phyloP scores from a whole-genome alignment of 2,329 filamentous ascomycete genomes.

The Scedosporium apiospermum region DNA sequence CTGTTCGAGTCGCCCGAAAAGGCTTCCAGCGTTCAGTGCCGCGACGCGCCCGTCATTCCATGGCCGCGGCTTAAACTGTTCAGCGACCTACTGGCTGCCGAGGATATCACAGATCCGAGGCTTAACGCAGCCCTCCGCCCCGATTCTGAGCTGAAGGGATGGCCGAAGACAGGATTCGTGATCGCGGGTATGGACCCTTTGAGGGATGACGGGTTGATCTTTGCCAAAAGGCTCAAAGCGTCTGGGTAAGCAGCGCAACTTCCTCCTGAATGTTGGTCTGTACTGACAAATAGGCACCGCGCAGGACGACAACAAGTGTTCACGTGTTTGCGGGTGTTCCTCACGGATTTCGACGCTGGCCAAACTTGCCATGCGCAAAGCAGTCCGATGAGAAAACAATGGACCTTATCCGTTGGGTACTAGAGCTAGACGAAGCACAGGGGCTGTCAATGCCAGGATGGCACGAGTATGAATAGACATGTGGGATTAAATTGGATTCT shows the following conservation, averaged over 20 bases:
- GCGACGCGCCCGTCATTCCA: conserved; percentile 33
- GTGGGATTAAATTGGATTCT: background rate
- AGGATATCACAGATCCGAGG: conserved; percentile 16
- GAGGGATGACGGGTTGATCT: conserved; percentile 17
- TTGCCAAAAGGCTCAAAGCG: conserved; percentile 16
- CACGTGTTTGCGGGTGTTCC: conserved; percentile 20
- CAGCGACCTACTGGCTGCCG: conserved; percentile 13
- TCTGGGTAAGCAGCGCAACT: conserved; percentile 13
- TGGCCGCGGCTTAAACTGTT: conserved; percentile 21
- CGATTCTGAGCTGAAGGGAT: conserved; percentile 15
- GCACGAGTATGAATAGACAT: background rate
- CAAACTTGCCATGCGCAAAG: conserved; percentile 14
- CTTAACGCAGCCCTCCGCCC: conserved; percentile 23
- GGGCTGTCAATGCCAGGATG: background rate
- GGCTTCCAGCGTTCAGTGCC: conserved; percentile 25
- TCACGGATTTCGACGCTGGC: conserved; percentile 16
- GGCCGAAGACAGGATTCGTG: conserved; percentile 17
- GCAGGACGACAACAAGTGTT: conserved; percentile 17
- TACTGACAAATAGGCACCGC: background rate
- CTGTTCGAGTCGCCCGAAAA: conserved; percentile 25
- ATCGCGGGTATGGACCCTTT: conserved; percentile 18
- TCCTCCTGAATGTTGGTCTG: background rate
- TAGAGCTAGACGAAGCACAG: background rate
- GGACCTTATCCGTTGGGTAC: background rate
- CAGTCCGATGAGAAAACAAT: conserved; percentile 6